These are phyloP conservation scores for Remersonia thermophila DNA, from an alignment of 2,329 filamentous ascomycete genomes.

Conservation along the genomic window DNA sequence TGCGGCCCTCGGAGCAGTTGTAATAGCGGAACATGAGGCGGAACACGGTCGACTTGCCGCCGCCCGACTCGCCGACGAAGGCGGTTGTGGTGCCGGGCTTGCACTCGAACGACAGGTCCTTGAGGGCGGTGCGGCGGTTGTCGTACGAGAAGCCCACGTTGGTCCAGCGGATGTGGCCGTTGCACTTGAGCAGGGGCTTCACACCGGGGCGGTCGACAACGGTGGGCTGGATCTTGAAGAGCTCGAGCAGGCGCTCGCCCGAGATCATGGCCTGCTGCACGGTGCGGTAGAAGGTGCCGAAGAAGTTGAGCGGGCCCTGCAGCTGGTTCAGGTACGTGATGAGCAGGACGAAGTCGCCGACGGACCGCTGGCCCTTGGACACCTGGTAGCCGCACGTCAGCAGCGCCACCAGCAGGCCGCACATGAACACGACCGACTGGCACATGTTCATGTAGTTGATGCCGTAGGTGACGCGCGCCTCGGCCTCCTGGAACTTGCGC, in stretches of 20 bases:
- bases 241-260: conserved; percentile 82
- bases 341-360: conserved; percentile 61
- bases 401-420: conserved; percentile 58
- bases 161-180: conserved; percentile 75
- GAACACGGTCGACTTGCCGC: conserved; percentile 94
- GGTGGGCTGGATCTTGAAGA: conserved; percentile 92
- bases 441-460: conserved; percentile 71
- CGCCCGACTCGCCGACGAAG: conserved; percentile 90
- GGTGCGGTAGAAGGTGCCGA: conserved; percentile 89
- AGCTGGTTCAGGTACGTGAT: conserved; percentile 70
- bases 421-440: conserved; percentile 69
- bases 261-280: conserved; percentile 97
- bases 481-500: conserved; percentile 56
- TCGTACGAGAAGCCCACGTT: conserved; percentile 90
- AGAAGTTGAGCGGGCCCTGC: conserved; percentile 72
- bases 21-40: conserved; percentile 95
- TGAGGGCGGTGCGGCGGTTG: conserved; percentile 68
- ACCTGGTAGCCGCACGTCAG: conserved; percentile 70
- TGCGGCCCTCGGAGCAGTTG: conserved; percentile 67
- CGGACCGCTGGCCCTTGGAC: conserved; percentile 47
- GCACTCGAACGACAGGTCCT: conserved; percentile 75
- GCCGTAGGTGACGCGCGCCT: conserved; percentile 64
- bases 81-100: conserved; percentile 85
- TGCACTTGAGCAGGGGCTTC: conserved; percentile 50
- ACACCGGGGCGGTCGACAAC: conserved; percentile 68